Evolutionary conservation across 768 basidiomycete genomes (phyloP).

Genomic region (Gloeopeniophorella convolvens): DNA sequence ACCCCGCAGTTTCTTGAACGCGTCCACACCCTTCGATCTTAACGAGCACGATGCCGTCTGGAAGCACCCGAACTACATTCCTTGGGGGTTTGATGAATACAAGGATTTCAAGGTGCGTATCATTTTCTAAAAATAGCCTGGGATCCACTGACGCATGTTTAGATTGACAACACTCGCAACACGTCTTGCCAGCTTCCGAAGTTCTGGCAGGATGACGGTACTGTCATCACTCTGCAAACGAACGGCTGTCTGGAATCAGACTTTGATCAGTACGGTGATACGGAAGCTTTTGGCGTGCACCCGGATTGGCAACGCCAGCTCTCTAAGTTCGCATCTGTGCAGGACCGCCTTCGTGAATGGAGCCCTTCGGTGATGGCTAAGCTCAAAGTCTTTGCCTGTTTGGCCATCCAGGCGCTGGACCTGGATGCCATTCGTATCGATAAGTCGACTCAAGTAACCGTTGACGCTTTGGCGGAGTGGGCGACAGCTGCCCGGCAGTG

Average conservation of each 20-base stretch:
- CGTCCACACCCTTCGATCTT: constrained; percentile 71
- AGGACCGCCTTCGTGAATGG: constrained; percentile 95
- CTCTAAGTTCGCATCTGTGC: constrained; percentile 92
- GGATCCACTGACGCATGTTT: constrained; percentile 6
- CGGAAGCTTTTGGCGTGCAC: constrained; percentile 96
- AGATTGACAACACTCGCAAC: constrained; percentile 70
- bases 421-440: constrained; percentile 94
- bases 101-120: constrained; percentile 64
- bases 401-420: constrained; percentile 83
- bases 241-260: constrained; percentile 76
- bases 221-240: constrained; percentile 46
- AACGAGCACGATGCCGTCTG: constrained; percentile 68
- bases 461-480: constrained; percentile 77
- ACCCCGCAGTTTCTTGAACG: constrained; percentile 58
- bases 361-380: constrained; percentile 69
- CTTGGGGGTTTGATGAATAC: constrained; percentile 85
- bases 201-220: constrained; percentile 78
- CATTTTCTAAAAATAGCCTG: too few relatives aligned
- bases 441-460: constrained; percentile 87
- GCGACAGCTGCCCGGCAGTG: constrained; percentile 66
- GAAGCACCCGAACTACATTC: constrained; percentile 69
- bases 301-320: constrained; percentile 92
- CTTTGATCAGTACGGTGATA: constrained; percentile 94
- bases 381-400: constrained; percentile 73
- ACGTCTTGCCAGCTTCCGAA: constrained; percentile 65